Evolutionary conservation across 257 asterid genomes (phyloP).

Genomic region (Rhazya stricta): DNA sequence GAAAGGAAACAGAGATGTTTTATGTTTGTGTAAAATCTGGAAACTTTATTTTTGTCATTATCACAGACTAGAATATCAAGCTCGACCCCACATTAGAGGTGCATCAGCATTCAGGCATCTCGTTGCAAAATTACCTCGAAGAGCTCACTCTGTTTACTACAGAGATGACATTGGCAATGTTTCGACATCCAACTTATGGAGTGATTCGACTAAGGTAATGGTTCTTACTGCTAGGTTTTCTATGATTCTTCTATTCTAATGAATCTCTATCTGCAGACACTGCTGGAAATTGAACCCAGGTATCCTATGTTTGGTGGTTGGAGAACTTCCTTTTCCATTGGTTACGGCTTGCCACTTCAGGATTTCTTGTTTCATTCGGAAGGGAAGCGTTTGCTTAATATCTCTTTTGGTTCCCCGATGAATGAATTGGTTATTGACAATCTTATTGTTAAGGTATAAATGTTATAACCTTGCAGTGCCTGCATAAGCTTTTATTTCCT

Average conservation of each 20-base stretch:
- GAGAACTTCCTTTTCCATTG: constrained; percentile 92
- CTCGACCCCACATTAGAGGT: constrained; percentile 74
- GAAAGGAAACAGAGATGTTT: background rate
- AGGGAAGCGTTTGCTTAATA: constrained; percentile 70
- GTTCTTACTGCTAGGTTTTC: constrained; percentile 13
- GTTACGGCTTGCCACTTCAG: constrained; percentile 83
- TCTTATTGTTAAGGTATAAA: constrained; percentile 73
- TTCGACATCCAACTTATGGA: constrained; percentile 77
- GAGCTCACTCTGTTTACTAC: constrained; percentile 94
- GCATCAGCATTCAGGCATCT: constrained; percentile 69
- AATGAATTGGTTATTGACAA: constrained; percentile 77
- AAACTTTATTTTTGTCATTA: background rate
- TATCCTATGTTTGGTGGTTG: constrained; percentile 99
- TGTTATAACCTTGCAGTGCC: constrained; percentile 7
- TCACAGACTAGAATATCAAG: constrained; percentile 83
- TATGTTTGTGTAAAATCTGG: background rate
- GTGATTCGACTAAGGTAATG: constrained; percentile 72
- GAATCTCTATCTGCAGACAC: constrained; percentile 49
- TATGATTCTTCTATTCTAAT: constrained; percentile 20
- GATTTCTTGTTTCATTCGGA: constrained; percentile 82
- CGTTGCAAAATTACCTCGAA: constrained; percentile 73
- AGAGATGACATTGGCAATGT: constrained; percentile 97
- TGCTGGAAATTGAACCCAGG: constrained; percentile 91
- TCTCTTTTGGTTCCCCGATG: constrained; percentile 79
- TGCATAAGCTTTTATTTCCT: background rate